Conservation (phyloP, 2,329 filamentous ascomycete species). For the Sporothrix variecibatus region DNA sequence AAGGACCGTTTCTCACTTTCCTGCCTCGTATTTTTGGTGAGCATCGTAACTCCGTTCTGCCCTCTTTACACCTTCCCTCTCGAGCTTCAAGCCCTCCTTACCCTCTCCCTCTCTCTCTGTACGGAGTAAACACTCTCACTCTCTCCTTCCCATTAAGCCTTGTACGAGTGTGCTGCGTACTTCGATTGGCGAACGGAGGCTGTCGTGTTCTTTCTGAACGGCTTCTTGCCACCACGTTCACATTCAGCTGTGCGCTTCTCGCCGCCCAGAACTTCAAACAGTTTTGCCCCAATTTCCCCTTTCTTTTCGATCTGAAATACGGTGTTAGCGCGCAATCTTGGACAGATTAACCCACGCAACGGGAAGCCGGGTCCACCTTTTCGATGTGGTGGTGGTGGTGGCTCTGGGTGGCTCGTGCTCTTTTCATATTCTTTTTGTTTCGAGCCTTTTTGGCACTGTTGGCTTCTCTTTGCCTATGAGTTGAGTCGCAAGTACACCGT, state of each 20-base stretch:
- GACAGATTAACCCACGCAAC: slow-evolving; percentile 20
- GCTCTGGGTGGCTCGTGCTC: background rate
- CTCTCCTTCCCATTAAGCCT: background rate
- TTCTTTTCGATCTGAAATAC: slow-evolving; percentile 19
- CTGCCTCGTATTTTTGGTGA: background rate
- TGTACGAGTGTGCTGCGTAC: background rate
- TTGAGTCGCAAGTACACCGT: background rate
- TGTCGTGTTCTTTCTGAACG: background rate
- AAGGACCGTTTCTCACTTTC: background rate
- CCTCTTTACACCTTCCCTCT: background rate
- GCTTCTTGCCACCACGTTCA: background rate
- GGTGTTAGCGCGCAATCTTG: slow-evolving; percentile 22
- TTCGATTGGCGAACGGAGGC: background rate
- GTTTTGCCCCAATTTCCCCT: slow-evolving; percentile 20
- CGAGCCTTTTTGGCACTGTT: background rate
- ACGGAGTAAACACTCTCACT: background rate
- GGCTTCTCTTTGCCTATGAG: background rate
- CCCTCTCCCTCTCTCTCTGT: background rate
- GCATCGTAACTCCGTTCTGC: background rate
- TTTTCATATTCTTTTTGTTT: background rate
- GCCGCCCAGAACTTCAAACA: background rate
- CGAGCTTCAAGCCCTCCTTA: background rate
- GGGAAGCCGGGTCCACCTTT: slow-evolving; percentile 21
- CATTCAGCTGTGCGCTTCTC: background rate
- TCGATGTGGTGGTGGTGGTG: too few species aligned